Base-by-base conservation (phyloP, 2,329 filamentous ascomycete genomes). In the Ophiostoma sp. region DNA sequence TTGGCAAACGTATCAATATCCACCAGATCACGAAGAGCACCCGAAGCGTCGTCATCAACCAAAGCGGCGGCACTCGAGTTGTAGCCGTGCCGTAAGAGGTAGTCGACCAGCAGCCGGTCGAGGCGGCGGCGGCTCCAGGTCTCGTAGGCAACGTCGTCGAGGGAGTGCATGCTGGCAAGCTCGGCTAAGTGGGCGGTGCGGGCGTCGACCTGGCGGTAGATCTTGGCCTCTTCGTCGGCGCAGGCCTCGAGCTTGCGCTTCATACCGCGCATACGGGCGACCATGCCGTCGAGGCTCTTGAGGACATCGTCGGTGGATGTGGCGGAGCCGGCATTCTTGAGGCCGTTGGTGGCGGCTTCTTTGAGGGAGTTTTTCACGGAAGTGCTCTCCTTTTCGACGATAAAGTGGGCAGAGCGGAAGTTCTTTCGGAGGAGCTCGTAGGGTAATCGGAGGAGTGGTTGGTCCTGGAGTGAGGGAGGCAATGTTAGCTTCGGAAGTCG, bases 141-240 rank as follows among this genome's bases (percentile, higher is more conserved):
- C 79, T 98, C 95, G 83, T 98, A 99, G 79, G 94, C 94, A 77
- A 97, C 94, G 80, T 99, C 96, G 70, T 94, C 92, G 75, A 98
- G 86, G 75, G 90, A 93, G 73, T 92, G 88, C 78, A 98, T 93
- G 61, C 87, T 83, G 81, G 96, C 93, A 4, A 99, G 86, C 77
- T 94, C 90, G 77, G 93, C 89, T 45, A 99, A 85, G 82, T 99
- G 95, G 33, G 88, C 85, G 74, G 97, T 90, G 42, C 96, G 89
- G 75, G 93, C 92, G 71, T 90, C 89, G 39, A 93, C 89, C 78
- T 97, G 92, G 7, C 86, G 86, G 79, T 97, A 93, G 17, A 98
- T 86, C 19, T 87, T 86, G 73, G 88, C 87, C 82, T 98, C 95
- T 79, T 98, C 95, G 55, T 92, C 90, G 71, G 95, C 91, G 74